Evolutionary conservation across 768 basidiomycete genomes (phyloP).

Genomic region (Gymnopilus dilepis): DNA sequence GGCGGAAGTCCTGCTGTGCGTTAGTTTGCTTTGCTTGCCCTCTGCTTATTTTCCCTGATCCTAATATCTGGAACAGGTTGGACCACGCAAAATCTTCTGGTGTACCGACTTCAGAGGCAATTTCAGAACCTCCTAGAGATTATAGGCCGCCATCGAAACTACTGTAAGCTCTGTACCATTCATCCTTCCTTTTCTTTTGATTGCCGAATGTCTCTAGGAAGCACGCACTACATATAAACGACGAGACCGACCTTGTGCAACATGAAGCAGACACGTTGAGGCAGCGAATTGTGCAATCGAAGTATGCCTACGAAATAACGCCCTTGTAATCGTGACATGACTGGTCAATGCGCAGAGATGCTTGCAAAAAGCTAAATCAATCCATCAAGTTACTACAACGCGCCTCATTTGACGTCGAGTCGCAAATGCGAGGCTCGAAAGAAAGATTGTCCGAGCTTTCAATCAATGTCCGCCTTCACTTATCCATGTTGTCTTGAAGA

Average conservation of each 20-base stretch:
- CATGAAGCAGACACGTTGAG: conserved; percentile 17
- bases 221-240: conserved; percentile 15
- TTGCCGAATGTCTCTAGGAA: conserved; percentile 9
- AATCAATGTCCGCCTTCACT: conserved; percentile 25
- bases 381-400: conserved; percentile 24
- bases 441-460: conserved; percentile 27
- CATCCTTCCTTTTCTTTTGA: not conserved
- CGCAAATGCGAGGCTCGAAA: conserved; percentile 16
- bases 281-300: conserved; percentile 18
- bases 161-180: not conserved
- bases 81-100: not conserved
- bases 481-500: too few relatives aligned
- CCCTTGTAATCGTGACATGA: too few relatives aligned
- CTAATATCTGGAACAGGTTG: too few relatives aligned
- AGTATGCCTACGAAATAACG: conserved; percentile 13
- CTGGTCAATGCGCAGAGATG: conserved; percentile 23
- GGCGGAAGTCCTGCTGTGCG: conserved; percentile 25
- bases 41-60: too few relatives aligned
- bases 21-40: not conserved
- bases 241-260: conserved; percentile 21
- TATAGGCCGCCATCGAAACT: conserved; percentile 2
- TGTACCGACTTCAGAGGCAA: not conserved
- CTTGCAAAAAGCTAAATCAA: conserved; percentile 16
- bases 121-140: not conserved
- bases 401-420: conserved; percentile 15